Base-by-base conservation (phyloP, 1,139 yeast genomes). In the Pichia kudriavzevii region DNA sequence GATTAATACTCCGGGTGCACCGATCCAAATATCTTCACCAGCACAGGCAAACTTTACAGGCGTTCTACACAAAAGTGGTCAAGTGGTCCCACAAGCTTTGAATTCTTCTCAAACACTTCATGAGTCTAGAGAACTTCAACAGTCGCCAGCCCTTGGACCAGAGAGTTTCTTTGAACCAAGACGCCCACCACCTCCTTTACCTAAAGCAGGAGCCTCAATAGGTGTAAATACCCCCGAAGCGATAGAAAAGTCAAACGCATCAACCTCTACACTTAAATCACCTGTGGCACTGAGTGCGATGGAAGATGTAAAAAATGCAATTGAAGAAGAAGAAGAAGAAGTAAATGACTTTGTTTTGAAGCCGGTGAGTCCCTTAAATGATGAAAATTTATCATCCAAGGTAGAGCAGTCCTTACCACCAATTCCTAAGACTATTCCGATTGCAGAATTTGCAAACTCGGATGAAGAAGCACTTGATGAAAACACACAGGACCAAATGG, bases 401-500 rank as follows among this genome's bases (percentile, higher is more conserved):
- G 25, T 33, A 17, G 34, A 38, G 19, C 30, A 34, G 18, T 30
- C 33, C 13, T 35, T 42, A 17, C 46, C 58, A 3, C 45, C 54
- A 7, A 51, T 58, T 11, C 54, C 59, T 3, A 47, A 53, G 7
- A 31, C 41, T 3, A 49, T 53, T 4, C 44, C 52, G 7, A 40
- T 42, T 6, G 13, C 32, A 17, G 26, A 46, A 12, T 29, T 32
- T 18, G 37, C 35, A 16, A 12, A 16, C 19, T 28, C 31, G 23
- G 17, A 32, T 34, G 19, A 36, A 32, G 17, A 36, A 30, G 26
- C 22, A 20, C 9, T 22, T 21, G 17, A 20, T 31, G 22, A 34
- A 28, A 12, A 29, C 33, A 13, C 33, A 29, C n/a, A n/a, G n/a
- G n/a, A n/a, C n/a, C n/a, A n/a, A n/a, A n/a, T n/a, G n/a, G n/a